phyloP scores from a whole-genome alignment of 768 basidiomycete species.

The Saitozyma sp. region DNA sequence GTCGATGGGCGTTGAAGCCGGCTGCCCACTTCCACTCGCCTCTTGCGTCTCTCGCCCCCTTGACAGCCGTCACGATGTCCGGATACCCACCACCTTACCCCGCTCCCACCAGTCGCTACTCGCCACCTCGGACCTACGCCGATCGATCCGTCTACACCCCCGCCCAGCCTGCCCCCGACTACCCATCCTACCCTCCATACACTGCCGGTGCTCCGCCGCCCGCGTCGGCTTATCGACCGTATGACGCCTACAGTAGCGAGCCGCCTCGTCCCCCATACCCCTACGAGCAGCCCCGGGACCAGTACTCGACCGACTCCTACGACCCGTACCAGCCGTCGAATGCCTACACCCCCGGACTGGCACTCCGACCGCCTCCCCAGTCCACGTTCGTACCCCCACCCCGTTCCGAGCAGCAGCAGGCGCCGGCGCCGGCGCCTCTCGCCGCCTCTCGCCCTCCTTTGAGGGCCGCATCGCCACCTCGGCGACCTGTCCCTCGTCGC shows the following conservation, averaged over 20 bases:
- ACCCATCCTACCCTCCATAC: conserved; percentile 14
- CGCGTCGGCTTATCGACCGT: conserved; percentile 24
- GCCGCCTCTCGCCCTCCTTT: not conserved
- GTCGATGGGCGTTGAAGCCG: too few relatives aligned
- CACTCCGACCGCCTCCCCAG: too few relatives aligned
- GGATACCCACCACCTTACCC: conserved; percentile 22
- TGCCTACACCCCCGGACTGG: conserved; percentile 15
- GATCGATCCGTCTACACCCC: conserved; percentile 24
- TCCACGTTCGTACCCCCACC: too few relatives aligned
- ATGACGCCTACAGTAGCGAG: conserved; percentile 19
- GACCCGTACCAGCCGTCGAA: conserved; percentile 39
- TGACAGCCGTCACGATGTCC: conserved; percentile 15
- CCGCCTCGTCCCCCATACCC: conserved; percentile 22
- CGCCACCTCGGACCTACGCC: conserved; percentile 30
- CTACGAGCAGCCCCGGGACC: conserved; percentile 34
- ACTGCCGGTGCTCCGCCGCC: conserved; percentile 14
- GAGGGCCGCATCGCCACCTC: conserved; percentile 5
- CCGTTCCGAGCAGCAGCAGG: too few relatives aligned
- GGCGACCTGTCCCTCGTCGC: conserved; percentile 9
- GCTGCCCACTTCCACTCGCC: too few relatives aligned
- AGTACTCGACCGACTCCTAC: conserved; percentile 35
- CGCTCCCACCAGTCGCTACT: conserved; percentile 36
- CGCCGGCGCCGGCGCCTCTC: conserved; percentile 9
- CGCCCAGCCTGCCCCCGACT: conserved; percentile 13
- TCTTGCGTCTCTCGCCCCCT: too few relatives aligned